These are phyloP conservation scores for Wickerhamiella dianesei DNA, from an alignment of 805 yeast species.

Conservation along the genomic window DNA sequence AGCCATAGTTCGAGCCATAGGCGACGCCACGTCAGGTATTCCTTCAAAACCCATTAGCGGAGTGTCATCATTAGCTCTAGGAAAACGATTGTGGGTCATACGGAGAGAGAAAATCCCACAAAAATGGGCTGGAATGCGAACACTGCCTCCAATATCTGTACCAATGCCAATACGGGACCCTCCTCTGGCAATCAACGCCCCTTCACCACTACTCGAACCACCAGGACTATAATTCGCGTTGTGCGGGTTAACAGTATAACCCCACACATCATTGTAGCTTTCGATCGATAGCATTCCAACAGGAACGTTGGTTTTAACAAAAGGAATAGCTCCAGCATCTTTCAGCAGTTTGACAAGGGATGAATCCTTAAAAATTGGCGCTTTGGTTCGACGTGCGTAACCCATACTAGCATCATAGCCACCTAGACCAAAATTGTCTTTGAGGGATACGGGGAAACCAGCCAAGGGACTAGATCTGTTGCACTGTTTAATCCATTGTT, in stretches of 20 bases:
- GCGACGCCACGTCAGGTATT: slow-evolving; percentile 24
- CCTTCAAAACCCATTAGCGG: slow-evolving; percentile 37
- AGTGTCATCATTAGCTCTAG: slow-evolving; percentile 30
- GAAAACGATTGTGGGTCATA: slow-evolving; percentile 38
- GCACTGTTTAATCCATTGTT: slow-evolving; percentile 38
- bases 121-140: slow-evolving; percentile 41
- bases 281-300: slow-evolving; percentile 42
- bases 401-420: slow-evolving; percentile 43
- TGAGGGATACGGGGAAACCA: slow-evolving; percentile 48
- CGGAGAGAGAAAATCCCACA: slow-evolving; percentile 39
- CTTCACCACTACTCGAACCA: slow-evolving; percentile 45
- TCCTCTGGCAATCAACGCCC: slow-evolving; percentile 33
- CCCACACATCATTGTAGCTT: slow-evolving; percentile 40
- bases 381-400: slow-evolving; percentile 31
- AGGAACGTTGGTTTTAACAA: slow-evolving; percentile 43
- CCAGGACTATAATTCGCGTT: slow-evolving; percentile 34
- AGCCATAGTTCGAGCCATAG: slow-evolving; percentile 34
- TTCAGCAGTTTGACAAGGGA: slow-evolving; percentile 31
- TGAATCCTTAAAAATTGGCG: slow-evolving; percentile 31
- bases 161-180: slow-evolving; percentile 43
- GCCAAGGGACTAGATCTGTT: slow-evolving; percentile 47
- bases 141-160: slow-evolving; percentile 43
- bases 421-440: slow-evolving; percentile 39
- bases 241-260: slow-evolving; percentile 37
- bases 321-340: slow-evolving; percentile 43